phyloP scores from a whole-genome alignment of 2,329 filamentous ascomycete species.

The Cladosporium sp. region DNA sequence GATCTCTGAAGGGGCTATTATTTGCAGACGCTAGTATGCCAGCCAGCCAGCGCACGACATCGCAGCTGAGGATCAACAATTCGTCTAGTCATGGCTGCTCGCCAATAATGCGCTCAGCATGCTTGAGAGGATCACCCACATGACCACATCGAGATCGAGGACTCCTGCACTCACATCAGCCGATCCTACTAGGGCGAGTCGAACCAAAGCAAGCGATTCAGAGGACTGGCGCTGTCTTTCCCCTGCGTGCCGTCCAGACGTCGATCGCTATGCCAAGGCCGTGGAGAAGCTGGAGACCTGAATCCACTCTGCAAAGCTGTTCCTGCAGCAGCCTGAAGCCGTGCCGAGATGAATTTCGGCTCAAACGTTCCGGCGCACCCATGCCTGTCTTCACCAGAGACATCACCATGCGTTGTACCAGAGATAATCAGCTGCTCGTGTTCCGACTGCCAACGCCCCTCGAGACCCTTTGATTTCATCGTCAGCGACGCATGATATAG shows the following conservation, averaged over 20 bases:
- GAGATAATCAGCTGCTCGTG: too few species aligned
- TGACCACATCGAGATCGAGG: neutral
- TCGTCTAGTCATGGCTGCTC: too few species aligned
- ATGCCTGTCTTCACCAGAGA: conserved; percentile 1
- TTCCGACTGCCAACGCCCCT: neutral
- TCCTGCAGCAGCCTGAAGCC: neutral
- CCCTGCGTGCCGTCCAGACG: neutral
- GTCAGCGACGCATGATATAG: neutral
- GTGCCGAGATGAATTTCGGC: neutral
- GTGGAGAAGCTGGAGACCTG: conserved; percentile 7
- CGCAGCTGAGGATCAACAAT: too few species aligned
- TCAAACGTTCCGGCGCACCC: neutral
- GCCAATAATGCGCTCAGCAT: too few species aligned
- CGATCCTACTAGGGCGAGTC: too few species aligned
- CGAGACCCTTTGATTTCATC: neutral
- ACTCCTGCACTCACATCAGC: neutral
- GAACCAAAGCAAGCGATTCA: neutral
- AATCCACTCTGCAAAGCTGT: conserved; percentile 6
- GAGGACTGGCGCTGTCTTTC: neutral
- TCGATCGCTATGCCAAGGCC: conserved; percentile 1
- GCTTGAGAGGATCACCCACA: neutral
- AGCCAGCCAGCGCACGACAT: too few species aligned
- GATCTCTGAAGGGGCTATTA: neutral
- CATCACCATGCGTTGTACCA: neutral
- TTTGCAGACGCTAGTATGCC: too few species aligned